phyloP scores from a whole-genome alignment of 495 filamentous ascomycete genomes.

The Apodospora peruviana region DNA sequence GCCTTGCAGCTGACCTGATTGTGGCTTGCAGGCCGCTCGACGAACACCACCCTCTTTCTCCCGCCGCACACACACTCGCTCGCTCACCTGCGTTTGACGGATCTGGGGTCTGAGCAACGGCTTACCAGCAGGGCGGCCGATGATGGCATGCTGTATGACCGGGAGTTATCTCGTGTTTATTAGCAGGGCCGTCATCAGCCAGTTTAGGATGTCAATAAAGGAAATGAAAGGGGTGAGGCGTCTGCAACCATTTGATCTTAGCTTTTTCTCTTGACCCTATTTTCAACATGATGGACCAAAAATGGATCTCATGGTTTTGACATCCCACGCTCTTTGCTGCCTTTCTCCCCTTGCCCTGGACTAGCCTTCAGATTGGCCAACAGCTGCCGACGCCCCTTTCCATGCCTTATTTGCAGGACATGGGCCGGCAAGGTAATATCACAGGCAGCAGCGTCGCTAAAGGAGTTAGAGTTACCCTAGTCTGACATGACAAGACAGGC shows the following conservation, averaged over 20 bases:
- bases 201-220: neutral
- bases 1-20: neutral
- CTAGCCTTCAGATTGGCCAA: too few relatives aligned
- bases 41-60: neutral
- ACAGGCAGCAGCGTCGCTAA: neutral
- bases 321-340: too few relatives aligned
- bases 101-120: neutral
- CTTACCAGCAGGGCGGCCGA: neutral
- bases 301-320: too few relatives aligned
- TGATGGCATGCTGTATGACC: neutral
- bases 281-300: too few relatives aligned
- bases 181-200: neutral
- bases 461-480: neutral
- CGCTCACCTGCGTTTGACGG: neutral
- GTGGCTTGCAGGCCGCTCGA: neutral
- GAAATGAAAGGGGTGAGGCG: neutral
- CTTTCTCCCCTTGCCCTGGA: too few relatives aligned
- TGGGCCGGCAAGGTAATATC: too few relatives aligned
- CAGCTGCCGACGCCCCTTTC: too few relatives aligned
- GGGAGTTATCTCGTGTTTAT: neutral
- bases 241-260: neutral
- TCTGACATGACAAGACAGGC: neutral
- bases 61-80: neutral
- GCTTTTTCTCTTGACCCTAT: neutral
- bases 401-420: too few relatives aligned